Conservation (phyloP, 2,329 filamentous ascomycete species). For the Arthrobotrys conoides region DNA sequence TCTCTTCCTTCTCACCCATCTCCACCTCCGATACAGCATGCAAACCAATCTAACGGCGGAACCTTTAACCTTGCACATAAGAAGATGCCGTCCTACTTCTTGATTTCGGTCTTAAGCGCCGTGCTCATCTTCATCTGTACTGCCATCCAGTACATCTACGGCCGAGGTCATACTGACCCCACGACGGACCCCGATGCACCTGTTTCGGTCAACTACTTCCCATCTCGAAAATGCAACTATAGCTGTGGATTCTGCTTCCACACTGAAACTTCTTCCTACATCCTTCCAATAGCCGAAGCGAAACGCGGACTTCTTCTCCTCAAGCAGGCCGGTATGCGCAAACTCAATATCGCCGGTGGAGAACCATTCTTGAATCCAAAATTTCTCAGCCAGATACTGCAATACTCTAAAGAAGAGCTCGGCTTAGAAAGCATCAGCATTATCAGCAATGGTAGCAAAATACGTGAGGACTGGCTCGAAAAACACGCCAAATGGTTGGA, state of each 20-base stretch:
- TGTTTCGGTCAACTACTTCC: conserved; percentile 14
- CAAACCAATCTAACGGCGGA: no score
- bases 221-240: conserved; percentile 62
- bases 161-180: background rate
- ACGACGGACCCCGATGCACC: conserved; percentile 1
- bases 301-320: conserved; percentile 70
- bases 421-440: conserved; percentile 71
- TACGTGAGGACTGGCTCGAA: conserved; percentile 68
- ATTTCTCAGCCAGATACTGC: conserved; percentile 68
- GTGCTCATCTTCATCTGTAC: background rate
- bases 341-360: conserved; percentile 73
- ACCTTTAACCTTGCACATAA: background rate
- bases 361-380: conserved; percentile 72
- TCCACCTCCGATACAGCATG: no score
- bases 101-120: background rate
- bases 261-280: conserved; percentile 70
- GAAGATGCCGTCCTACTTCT: background rate
- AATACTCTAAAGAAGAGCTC: conserved; percentile 70
- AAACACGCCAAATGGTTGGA: conserved; percentile 69
- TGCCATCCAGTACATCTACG: background rate
- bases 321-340: conserved; percentile 71
- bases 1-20: no score
- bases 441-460: conserved; percentile 71
- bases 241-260: conserved; percentile 73
- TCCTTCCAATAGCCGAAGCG: conserved; percentile 67